Evolutionary conservation across 768 basidiomycete genomes (phyloP), one percentile per base, ranked within the genome.

Genomic region (Suillus ampliporus): DNA sequence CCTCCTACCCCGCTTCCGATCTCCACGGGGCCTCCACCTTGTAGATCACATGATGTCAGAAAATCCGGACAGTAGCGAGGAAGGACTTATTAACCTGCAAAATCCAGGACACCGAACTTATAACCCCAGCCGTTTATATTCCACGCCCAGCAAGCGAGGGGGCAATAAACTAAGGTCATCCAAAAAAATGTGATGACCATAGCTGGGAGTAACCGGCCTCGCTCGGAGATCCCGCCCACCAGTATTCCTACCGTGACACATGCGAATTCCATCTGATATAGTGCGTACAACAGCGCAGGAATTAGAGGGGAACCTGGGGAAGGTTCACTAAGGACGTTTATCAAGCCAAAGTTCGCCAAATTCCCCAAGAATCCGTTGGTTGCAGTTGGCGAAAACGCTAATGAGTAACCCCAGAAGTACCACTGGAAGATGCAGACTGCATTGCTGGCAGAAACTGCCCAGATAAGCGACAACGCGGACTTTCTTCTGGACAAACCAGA

Each of bases 211-310:
- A 96, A 84, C 47, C 92, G 85, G 2, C 92, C 92, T 61, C 94
- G 90, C 76, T 96, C 95, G 9, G 94, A 94, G 57, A 93, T 84
- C 13, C 91, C 89, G 53, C 90, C 90, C 82, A 91, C 80, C 35
- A 93, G 71, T 57, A 92, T 92, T 11, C 80, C 88, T 17, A 89
- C 88, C 2, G 92, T 94, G 21, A 94, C 91, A 59, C 89, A 90
- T 23, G 88, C 90, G 71, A 91, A 94, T 76, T 91, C 90, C 89
- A 91, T 89, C 72, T 92, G 91, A 79, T 91, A 95, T 74, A 94
- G 89, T 67, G 86, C 87, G 80, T 92, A 96, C 35, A 96, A 81
- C 51, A 95, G 79, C 58, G 88, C 88, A 13, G 95, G 95, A 61
- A 96, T 86, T 51, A 92, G 83, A 51, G 89, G 87, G 0, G 91